These are phyloP conservation scores for Leccinum fibrillosum DNA, from an alignment of 768 basidiomycete species.

Conservation along the genomic window DNA sequence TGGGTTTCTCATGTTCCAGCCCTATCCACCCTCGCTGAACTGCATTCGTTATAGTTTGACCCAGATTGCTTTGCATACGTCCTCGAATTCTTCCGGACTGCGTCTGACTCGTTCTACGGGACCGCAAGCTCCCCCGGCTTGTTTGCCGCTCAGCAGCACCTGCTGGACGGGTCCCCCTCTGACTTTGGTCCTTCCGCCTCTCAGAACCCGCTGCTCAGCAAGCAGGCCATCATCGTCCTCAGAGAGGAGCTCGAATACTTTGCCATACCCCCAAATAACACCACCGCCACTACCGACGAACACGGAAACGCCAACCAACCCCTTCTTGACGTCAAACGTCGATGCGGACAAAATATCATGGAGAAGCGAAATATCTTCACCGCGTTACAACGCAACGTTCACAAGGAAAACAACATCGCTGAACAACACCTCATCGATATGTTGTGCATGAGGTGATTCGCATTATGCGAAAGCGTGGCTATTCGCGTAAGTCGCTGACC, in stretches of 20 bases:
- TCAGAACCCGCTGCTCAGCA: conserved; percentile 89
- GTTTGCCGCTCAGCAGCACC: conserved; percentile 73
- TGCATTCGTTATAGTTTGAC: conserved; percentile 68
- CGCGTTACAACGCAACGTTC: conserved; percentile 96
- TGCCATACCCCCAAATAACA: conserved; percentile 79
- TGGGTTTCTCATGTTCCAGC: conserved; percentile 41
- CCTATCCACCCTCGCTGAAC: background rate
- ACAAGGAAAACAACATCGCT: conserved; percentile 98
- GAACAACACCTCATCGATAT: conserved; percentile 99
- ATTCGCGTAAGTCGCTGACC: conserved; percentile 9
- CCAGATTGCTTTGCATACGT: conserved; percentile 95
- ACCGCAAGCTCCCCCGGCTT: conserved; percentile 69
- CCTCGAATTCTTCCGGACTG: conserved; percentile 84
- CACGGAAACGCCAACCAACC: conserved; percentile 77
- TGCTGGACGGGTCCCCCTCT: conserved; percentile 61
- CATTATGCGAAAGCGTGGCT: conserved; percentile 1
- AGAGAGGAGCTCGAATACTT: conserved; percentile 99
- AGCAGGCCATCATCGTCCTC: conserved; percentile 98
- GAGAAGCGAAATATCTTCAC: conserved; percentile 93
- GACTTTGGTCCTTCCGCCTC: conserved; percentile 61
- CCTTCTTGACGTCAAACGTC: conserved; percentile 77
- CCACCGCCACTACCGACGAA: conserved; percentile 62
- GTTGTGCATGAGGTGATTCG: conserved; percentile 93
- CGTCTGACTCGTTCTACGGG: conserved; percentile 92
- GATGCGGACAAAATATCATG: conserved; percentile 85